These are phyloP conservation scores for Penicillium sp. DNA, from an alignment of 2,329 filamentous ascomycete species.

Conservation along the genomic window DNA sequence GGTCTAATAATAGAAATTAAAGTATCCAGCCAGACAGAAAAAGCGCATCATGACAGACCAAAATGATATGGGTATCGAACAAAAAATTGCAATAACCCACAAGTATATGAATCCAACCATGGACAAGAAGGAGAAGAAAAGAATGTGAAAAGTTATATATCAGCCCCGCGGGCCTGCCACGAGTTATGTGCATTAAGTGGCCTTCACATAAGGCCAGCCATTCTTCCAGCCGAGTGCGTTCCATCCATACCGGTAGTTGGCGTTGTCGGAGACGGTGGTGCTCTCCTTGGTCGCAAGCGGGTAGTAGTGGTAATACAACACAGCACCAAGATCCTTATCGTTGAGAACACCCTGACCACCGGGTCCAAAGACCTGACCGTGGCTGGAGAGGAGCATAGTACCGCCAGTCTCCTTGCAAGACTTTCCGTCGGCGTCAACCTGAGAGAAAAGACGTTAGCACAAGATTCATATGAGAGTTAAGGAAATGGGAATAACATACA, in stretches of 20 bases:
- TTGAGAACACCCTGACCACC: slow-evolving; percentile 53
- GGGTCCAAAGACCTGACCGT: slow-evolving; percentile 61
- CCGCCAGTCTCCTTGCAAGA: slow-evolving; percentile 57
- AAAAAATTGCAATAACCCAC: slow-evolving; percentile 13
- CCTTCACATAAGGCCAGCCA: slow-evolving; percentile 44
- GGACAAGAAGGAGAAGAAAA: slow-evolving; percentile 14
- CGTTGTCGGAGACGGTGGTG: slow-evolving; percentile 47
- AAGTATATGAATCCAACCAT: slow-evolving; percentile 20
- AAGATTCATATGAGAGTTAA: neutral
- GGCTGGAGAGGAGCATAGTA: slow-evolving; percentile 57
- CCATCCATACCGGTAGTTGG: slow-evolving; percentile 46
- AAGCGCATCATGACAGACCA: slow-evolving; percentile 3
- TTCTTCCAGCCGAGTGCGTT: slow-evolving; percentile 43
- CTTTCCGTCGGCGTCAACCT: slow-evolving; percentile 52
- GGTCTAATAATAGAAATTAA: slow-evolving; percentile 11
- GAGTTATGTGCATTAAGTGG: slow-evolving; percentile 15
- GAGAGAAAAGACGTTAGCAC: slow-evolving; percentile 2
- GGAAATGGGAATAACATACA: slow-evolving; percentile 31
- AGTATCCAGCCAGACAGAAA: slow-evolving; percentile 7
- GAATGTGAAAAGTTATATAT: slow-evolving; percentile 2
- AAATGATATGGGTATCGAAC: slow-evolving; percentile 18
- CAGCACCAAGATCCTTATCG: slow-evolving; percentile 44
- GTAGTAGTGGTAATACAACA: slow-evolving; percentile 62
- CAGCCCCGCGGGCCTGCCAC: neutral
- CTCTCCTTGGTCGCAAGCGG: slow-evolving; percentile 47